These are phyloP conservation scores for Candida bentonensis DNA, from an alignment of 805 yeast genomes.

Conservation along the genomic window DNA sequence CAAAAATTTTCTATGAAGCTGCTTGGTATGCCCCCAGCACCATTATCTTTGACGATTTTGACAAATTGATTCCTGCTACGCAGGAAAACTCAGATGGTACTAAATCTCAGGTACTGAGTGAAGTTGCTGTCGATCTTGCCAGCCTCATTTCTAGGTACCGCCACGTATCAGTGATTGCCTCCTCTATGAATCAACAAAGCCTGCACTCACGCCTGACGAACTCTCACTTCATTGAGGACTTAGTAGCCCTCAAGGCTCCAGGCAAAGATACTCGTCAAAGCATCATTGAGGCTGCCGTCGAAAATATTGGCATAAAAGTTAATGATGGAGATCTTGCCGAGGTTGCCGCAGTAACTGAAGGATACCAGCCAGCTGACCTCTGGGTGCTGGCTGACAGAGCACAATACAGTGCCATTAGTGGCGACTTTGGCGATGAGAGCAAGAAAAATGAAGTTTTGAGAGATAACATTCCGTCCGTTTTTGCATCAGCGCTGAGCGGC, in stretches of 20 bases:
- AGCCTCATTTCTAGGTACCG: slow-evolving; percentile 26
- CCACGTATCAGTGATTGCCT: slow-evolving; percentile 43
- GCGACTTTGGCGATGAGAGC: background rate
- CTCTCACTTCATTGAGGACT: slow-evolving; percentile 58
- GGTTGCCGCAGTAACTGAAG: slow-evolving; percentile 62
- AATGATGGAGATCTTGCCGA: slow-evolving; percentile 33
- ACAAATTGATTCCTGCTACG: slow-evolving; percentile 56
- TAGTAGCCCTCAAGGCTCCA: slow-evolving; percentile 51
- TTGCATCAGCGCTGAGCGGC: slow-evolving; percentile 12
- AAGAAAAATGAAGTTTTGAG: slow-evolving; percentile 10
- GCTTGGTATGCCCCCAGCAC: slow-evolving; percentile 72
- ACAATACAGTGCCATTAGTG: background rate
- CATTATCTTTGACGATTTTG: slow-evolving; percentile 65
- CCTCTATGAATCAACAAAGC: slow-evolving; percentile 50
- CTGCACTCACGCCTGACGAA: slow-evolving; percentile 47
- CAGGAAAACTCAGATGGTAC: slow-evolving; percentile 45
- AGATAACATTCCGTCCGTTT: background rate
- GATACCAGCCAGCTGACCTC: slow-evolving; percentile 75
- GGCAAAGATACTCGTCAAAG: slow-evolving; percentile 42
- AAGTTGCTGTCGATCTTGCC: slow-evolving; percentile 37
- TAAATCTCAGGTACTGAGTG: slow-evolving; percentile 50
- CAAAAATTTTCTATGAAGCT: slow-evolving; percentile 34
- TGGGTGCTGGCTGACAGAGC: slow-evolving; percentile 54
- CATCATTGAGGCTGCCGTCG: slow-evolving; percentile 32
- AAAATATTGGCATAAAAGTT: slow-evolving; percentile 18